Conservation (phyloP, 2,329 filamentous ascomycete genomes). For the Cercospora sp. region DNA sequence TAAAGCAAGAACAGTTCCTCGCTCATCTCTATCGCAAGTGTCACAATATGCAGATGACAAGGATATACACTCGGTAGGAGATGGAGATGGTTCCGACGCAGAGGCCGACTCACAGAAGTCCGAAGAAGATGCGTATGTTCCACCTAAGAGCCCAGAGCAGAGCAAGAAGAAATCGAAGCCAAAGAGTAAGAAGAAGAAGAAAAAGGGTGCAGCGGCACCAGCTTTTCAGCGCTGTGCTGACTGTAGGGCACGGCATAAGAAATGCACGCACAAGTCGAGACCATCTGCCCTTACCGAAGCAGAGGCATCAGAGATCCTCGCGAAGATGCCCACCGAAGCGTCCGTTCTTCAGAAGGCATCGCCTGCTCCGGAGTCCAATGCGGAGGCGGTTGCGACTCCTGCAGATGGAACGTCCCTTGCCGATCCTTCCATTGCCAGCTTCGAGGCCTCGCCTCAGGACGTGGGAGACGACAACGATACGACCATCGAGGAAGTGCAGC, state of each 20-base stretch:
- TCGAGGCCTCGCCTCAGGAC: background rate
- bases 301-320: background rate
- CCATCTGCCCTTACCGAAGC: background rate
- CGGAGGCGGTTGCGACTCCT: background rate
- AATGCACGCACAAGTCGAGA: background rate
- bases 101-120: background rate
- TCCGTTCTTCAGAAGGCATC: background rate
- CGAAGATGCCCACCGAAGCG: background rate
- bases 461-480: background rate
- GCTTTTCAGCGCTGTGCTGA: background rate
- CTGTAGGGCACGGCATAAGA: slow-evolving; percentile 6
- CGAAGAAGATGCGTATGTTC: background rate
- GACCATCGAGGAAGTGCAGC: background rate
- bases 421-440: background rate
- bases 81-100: background rate
- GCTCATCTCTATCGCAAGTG: background rate
- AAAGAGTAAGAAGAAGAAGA: background rate
- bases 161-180: background rate
- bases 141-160: background rate
- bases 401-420: background rate
- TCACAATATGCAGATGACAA: background rate
- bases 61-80: background rate
- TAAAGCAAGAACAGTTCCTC: background rate
- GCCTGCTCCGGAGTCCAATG: background rate
- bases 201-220: background rate